Percentiles rank a stretch among this genome's conserved stretches.
phyloP scores from a whole-genome alignment of 495 filamentous ascomycete genomes.

The Daldinia caldariorum region DNA sequence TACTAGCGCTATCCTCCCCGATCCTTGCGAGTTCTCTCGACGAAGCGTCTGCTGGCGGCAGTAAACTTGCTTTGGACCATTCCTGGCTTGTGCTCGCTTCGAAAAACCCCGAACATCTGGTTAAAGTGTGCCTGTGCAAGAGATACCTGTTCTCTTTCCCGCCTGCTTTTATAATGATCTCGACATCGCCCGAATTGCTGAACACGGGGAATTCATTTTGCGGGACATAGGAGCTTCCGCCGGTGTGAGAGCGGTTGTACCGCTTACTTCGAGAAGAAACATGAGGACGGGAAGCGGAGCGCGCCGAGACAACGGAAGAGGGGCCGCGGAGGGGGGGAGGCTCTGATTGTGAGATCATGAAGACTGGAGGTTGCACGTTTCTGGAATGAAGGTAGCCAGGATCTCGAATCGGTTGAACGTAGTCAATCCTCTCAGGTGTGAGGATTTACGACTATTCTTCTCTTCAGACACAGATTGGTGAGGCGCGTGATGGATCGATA shows the following conservation, averaged over 20 bases:
- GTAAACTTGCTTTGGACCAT: conserved; percentile 70
- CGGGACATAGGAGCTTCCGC: conserved; percentile 72
- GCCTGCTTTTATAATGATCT: conserved; percentile 77
- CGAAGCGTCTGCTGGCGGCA: conserved; percentile 46
- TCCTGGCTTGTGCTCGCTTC: conserved; percentile 87
- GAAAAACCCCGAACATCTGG: conserved; percentile 92
- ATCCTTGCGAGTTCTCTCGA: conserved; percentile 62
- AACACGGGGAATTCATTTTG: conserved; percentile 95
- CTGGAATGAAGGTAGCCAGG: conserved; percentile 5
- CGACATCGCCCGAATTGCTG: conserved; percentile 87
- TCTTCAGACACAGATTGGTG: not conserved
- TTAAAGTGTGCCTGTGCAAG: conserved; percentile 83
- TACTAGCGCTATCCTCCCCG: conserved; percentile 62
- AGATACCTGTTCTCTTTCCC: conserved; percentile 83
- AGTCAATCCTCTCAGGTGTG: conserved; percentile 1
- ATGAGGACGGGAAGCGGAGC: conserved; percentile 55
- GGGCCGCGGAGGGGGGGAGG: conserved; percentile 66
- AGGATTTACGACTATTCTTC: conserved; percentile 1
- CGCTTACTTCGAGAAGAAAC: conserved; percentile 66
- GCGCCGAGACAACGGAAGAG: conserved; percentile 65
- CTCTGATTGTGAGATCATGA: conserved; percentile 79
- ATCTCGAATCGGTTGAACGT: conserved; percentile 16
- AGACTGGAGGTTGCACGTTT: conserved; percentile 33
- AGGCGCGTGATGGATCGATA: not conserved
- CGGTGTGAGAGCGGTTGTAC: conserved; percentile 82